Evolutionary conservation across 2,329 filamentous ascomycete species (phyloP), one percentile per base, ranked within the genome.

Genomic region (Fusarium nygamai): DNA sequence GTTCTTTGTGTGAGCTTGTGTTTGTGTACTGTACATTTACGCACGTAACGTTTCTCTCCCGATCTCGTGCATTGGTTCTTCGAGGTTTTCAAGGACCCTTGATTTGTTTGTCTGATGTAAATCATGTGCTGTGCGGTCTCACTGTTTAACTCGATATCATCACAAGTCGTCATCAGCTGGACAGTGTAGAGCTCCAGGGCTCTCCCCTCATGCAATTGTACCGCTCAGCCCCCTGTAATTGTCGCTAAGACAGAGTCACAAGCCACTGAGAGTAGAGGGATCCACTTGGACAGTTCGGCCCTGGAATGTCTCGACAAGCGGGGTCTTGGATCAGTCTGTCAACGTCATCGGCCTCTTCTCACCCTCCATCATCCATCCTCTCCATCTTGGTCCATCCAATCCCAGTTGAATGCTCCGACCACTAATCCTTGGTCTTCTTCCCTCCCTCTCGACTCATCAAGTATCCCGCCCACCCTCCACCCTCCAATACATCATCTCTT

Each of bases 291-390:
- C 59, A 48, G 61, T 77, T 68, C 61, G 61, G 72, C 72, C 60
- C 72, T 73, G 74, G 61, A 76, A 73, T 64, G 53, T 77, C 59
- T 57, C 64, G 41, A 61, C 58, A 61, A 76, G 73, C 72, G 77
- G 75, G 76, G 76, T 71, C 31, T 64, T 39, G 38, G 41, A 34
- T 65, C 56, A 65, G 69, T 69, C 67, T 53, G 74, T 73, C 69
- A 78, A 78, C 77, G 77, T 78, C 77, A 78, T 78, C 75, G 70
- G 61, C 65, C 76, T 65, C 53, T 62, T 54, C 56, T 33, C 61
- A 64, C 75, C 69, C 73, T 75, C 64, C 64, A 68, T 58, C 64
- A 43, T 54, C 69, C 73, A 70, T 75, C 46, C 64, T 67, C 54
- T 69, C 73, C 64, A 41, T 41, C 34, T 56, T 56, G 51, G 24